Base-by-base conservation (phyloP, 495 filamentous ascomycete species). In the Pyronema omphalodes region DNA sequence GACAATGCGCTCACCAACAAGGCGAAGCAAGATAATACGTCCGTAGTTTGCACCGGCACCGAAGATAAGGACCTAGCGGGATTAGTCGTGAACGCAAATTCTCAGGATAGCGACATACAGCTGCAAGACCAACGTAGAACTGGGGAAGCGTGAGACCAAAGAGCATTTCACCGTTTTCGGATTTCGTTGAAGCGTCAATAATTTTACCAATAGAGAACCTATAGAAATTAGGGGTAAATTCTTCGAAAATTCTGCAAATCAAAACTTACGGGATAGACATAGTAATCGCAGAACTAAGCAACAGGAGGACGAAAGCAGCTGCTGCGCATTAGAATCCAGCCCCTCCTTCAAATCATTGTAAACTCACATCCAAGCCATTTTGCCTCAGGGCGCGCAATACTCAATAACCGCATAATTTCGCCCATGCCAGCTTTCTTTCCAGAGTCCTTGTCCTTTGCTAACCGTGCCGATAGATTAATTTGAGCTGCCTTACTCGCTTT, bases 1-100 rank as follows among this genome's bases (percentile, higher is more conserved):
- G 29, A 98, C 93, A 47, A 96, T 87, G 34, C 93, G 76, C 67
- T 98, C 91, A 51, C 91, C 91, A 39, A 96, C 84, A 55, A 95
- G 91, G n/a, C 91, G 76, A 3, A 98, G 77, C 37, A 95, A 80
- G 41, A 96, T 80, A 58, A 98, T 91, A 49, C 91, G 79, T 15
- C 88, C 86, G 67, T 93, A 98, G 68, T 95, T 98, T 43, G 88
- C 88, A 36, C 74, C 76, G 11, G 86, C 86, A 15, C 86, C 86
- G 12, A 85, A 57, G 9, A 78, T 72, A 14, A 93, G 70, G 48
- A 91, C 59, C 62, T 65, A 8, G 29, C 41, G 53, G 33, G 37
- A 39, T 47, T 39, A 23, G 34, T 15, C 8, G 15, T 19, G 15
- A 17, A 19, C 11, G 44, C 9, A 12, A 6, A 43, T 1, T 3